Conservation (phyloP, 352 stramenopile genomes). For the Phytophthora ohioensis region DNA sequence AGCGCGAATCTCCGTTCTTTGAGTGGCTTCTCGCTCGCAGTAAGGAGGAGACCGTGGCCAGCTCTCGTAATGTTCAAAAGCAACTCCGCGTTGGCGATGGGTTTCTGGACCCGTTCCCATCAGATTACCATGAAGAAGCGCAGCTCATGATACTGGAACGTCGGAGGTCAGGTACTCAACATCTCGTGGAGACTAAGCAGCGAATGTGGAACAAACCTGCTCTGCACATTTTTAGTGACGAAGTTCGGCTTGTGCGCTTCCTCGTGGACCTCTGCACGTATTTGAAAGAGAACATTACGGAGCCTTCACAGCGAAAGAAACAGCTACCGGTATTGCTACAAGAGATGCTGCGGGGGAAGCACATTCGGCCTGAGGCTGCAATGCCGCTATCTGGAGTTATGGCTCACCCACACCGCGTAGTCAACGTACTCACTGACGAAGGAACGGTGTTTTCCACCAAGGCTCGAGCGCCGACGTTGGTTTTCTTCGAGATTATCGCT, state of each 20-base stretch:
- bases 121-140: constrained; percentile 49
- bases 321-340: constrained; percentile 49
- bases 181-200: constrained; percentile 56
- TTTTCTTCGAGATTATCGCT: constrained; percentile 69
- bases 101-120: constrained; percentile 64
- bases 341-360: constrained; percentile 53
- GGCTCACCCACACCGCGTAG: constrained; percentile 44
- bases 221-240: constrained; percentile 67
- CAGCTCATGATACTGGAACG: constrained; percentile 53
- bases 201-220: constrained; percentile 48
- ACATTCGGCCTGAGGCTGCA: constrained; percentile 61
- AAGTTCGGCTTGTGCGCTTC: constrained; percentile 66
- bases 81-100: constrained; percentile 40
- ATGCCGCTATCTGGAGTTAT: constrained; percentile 50
- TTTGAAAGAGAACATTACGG: constrained; percentile 62
- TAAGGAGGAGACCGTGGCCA: constrained; percentile 55
- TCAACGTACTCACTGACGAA: constrained; percentile 65
- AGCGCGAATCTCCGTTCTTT: constrained; percentile 61
- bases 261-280: constrained; percentile 72
- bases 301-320: constrained; percentile 59
- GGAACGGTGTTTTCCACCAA: constrained; percentile 82
- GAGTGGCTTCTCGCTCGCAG: constrained; percentile 62
- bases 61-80: constrained; percentile 45
- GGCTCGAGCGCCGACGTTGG: constrained; percentile 64
- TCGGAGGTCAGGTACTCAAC: constrained; percentile 40